Base-by-base conservation (phyloP, 2,329 filamentous ascomycete species). In the Talaromyces sp. region DNA sequence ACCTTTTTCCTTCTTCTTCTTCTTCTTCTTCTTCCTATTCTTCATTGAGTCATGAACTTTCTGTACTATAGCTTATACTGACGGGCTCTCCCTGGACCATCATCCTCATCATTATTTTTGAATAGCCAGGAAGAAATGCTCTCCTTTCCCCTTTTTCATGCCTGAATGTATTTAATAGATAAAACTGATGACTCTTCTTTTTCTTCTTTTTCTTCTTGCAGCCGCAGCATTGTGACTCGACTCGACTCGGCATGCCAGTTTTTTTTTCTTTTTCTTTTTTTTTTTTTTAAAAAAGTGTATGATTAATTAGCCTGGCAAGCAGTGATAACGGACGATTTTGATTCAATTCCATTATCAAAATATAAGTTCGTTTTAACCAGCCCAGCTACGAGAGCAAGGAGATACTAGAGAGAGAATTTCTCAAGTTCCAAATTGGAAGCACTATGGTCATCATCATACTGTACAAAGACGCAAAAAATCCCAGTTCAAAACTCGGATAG, bases 21-120 rank as follows among this genome's bases (percentile, higher is more conserved):
- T 27, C 59, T 58, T 60, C 56, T 59, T 62, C 41, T 52, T 58
- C 38, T 29, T 29, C 38, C 19, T 51, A 38, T 27, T 56, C 58
- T 55, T 43, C 35, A 38, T 38, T 38, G 35, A 38, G 17, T 7
- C 35, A 38, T n/a, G 35, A 38, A 38, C 35, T 38, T 38, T 38
- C 14, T 38, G 35, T 38, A 38, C 35, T 38, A 38, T 38, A 38
- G 35, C 35, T n/a, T 38, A n/a, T n/a, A n/a, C 17, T 38, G 6
- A 38, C 35, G 14, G 35, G 35, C 35, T n/a, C 17, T n/a, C 35
- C 35, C 35, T 38, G 35, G 35, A 38, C 6, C 35, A 38, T 38
- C 35, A 38, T 38, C 35, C 3, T 31, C 10, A n/a, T n/a, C n/a
- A n/a, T 31, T 27, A 35, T 56, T 58, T 56, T 38, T 56, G 55